Percentiles rank a stretch among this genome's conserved stretches.
phyloP scores from a whole-genome alignment of 176 grass and related monocot species.

The Poa annua region DNA sequence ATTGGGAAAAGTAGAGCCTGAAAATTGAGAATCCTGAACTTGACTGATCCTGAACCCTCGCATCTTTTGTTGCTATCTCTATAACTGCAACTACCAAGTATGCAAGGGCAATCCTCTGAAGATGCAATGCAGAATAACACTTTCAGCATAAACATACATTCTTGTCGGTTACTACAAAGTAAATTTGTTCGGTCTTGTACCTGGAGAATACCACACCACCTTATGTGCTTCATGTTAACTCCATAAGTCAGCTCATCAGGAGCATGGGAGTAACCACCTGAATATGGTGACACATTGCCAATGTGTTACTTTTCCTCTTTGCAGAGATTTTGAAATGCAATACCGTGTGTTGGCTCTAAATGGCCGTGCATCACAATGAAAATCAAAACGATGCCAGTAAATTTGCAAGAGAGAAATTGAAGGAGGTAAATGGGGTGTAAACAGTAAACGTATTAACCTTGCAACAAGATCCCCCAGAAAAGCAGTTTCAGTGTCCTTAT shows the following conservation, averaged over 20 bases:
- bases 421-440: not conserved
- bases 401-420: no score
- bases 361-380: no score
- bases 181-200: not conserved
- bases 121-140: not conserved
- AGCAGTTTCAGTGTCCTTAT: slow-evolving; percentile 80
- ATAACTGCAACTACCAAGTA: slow-evolving; percentile 80
- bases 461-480: slow-evolving; percentile 90
- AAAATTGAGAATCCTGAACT: slow-evolving; percentile 59
- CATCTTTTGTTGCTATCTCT: slow-evolving; percentile 75
- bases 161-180: not conserved
- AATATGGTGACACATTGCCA: not conserved
- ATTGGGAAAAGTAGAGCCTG: slow-evolving; percentile 69
- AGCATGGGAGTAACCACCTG: slow-evolving; percentile 94
- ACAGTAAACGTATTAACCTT: slow-evolving; percentile 51
- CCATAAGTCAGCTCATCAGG: slow-evolving; percentile 74
- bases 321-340: not conserved
- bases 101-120: slow-evolving; percentile 88
- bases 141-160: not conserved
- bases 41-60: slow-evolving; percentile 61
- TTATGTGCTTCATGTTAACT: slow-evolving; percentile 80
- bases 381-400: no score
- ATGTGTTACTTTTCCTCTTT: not conserved
- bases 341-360: not conserved
- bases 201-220: slow-evolving; percentile 96